These are phyloP conservation scores for Ophiostoma piceae DNA, from an alignment of 2,329 filamentous ascomycete genomes.

Conservation along the genomic window DNA sequence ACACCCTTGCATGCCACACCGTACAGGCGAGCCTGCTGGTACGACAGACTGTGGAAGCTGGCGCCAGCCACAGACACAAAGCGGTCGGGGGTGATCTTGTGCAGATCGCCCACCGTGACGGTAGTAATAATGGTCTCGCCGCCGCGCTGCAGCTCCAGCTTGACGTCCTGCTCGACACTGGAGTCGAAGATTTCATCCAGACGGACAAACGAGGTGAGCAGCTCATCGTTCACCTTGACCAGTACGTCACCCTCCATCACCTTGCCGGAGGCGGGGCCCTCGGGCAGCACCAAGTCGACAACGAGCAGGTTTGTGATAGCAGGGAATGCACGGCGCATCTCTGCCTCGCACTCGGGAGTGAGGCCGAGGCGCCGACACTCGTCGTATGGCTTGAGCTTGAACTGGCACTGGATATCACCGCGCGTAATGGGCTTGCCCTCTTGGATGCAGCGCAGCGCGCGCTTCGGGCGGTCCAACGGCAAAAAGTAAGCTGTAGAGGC, in stretches of 20 bases:
- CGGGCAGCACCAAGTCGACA: constrained; percentile 87
- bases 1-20: constrained; percentile 89
- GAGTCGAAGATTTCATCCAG: constrained; percentile 90
- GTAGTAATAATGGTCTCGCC: constrained; percentile 82
- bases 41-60: constrained; percentile 93
- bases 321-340: constrained; percentile 75
- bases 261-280: constrained; percentile 80
- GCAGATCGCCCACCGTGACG: constrained; percentile 79
- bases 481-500: constrained; percentile 98
- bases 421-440: constrained; percentile 69
- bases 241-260: constrained; percentile 92
- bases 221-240: constrained; percentile 85
- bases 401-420: constrained; percentile 97
- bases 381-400: constrained; percentile 94
- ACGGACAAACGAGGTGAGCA: constrained; percentile 87
- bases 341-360: constrained; percentile 77
- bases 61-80: constrained; percentile 92
- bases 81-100: constrained; percentile 89
- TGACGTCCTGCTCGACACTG: constrained; percentile 72
- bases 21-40: constrained; percentile 94
- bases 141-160: constrained; percentile 78
- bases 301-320: constrained; percentile 96
- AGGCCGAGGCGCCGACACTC: constrained; percentile 88
- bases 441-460: constrained; percentile 81
- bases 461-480: constrained; percentile 80